phyloP scores from a whole-genome alignment of 805 yeast genomes.

The Ogataea naganishii region DNA sequence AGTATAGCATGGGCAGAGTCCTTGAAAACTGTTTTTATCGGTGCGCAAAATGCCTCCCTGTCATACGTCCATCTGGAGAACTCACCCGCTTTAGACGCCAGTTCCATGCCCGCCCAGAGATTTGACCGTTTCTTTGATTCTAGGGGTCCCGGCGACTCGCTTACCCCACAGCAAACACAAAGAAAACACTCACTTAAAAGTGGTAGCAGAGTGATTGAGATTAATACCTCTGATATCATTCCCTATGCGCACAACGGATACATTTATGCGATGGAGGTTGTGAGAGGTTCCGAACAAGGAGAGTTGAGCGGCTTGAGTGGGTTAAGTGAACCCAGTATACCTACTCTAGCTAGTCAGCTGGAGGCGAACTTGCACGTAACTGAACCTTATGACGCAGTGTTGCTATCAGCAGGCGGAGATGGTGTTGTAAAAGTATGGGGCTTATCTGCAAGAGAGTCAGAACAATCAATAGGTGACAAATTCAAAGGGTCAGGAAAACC shows the following conservation, averaged over 20 bases:
- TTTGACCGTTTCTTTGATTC: conserved; percentile 88
- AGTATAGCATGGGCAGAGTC: conserved; percentile 63
- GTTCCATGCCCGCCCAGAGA: conserved; percentile 52
- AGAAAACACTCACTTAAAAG: conserved; percentile 11
- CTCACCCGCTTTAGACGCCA: conserved; percentile 18
- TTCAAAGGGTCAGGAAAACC: conserved; percentile 7
- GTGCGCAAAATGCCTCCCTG: conserved; percentile 88
- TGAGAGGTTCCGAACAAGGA: conserved; percentile 15
- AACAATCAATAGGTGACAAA: conserved; percentile 7
- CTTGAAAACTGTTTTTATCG: conserved; percentile 61
- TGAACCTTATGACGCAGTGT: conserved; percentile 24
- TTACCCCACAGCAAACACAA: conserved; percentile 9
- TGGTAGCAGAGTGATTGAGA: conserved; percentile 44
- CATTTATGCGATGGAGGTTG: conserved; percentile 56
- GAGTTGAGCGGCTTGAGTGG: conserved; percentile 14
- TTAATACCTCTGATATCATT: conserved; percentile 56
- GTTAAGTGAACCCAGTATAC: too few species aligned
- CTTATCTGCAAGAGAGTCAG: conserved; percentile 17
- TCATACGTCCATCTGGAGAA: conserved; percentile 50
- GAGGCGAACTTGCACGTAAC: conserved; percentile 13
- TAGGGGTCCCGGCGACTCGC: conserved; percentile 67
- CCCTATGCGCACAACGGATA: conserved; percentile 90
- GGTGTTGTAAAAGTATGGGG: conserved; percentile 83
- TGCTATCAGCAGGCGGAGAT: conserved; percentile 84
- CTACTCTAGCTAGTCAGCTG: conserved; percentile 11